Conservation (phyloP, 2,329 filamentous ascomycete species). For the Colletotrichum sp. region DNA sequence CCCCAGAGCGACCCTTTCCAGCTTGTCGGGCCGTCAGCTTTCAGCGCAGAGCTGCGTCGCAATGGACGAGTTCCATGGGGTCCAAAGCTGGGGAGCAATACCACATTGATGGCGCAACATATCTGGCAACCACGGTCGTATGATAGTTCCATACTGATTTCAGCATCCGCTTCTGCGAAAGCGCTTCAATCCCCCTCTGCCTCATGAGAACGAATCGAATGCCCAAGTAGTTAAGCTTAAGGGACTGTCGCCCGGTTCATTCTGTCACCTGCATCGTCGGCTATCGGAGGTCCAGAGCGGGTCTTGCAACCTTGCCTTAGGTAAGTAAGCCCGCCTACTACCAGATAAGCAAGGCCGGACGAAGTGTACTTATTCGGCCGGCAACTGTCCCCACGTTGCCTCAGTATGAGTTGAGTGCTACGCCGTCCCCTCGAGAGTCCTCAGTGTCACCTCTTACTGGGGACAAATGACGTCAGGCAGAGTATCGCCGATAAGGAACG, state of each 20-base stretch:
- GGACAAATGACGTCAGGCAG: conserved; percentile 12
- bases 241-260: background rate
- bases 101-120: background rate
- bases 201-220: background rate
- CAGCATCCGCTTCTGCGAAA: background rate
- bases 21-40: background rate
- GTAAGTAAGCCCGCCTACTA: background rate
- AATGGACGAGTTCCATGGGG: background rate
- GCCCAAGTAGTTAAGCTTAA: background rate
- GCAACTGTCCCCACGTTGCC: background rate
- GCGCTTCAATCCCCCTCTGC: background rate
- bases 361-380: background rate
- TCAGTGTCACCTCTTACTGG: conserved; percentile 12
- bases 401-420: background rate
- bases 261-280: conserved; percentile 1
- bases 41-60: background rate
- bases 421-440: background rate
- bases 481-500: background rate
- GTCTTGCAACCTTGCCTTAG: background rate
- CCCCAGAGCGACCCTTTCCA: background rate
- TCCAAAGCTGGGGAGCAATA: background rate
- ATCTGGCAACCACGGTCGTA: background rate
- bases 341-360: background rate
- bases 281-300: conserved; percentile 7
- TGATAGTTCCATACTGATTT: background rate